Conservation (phyloP, 2,329 filamentous ascomycete genomes). For the Penicillium sp. region DNA sequence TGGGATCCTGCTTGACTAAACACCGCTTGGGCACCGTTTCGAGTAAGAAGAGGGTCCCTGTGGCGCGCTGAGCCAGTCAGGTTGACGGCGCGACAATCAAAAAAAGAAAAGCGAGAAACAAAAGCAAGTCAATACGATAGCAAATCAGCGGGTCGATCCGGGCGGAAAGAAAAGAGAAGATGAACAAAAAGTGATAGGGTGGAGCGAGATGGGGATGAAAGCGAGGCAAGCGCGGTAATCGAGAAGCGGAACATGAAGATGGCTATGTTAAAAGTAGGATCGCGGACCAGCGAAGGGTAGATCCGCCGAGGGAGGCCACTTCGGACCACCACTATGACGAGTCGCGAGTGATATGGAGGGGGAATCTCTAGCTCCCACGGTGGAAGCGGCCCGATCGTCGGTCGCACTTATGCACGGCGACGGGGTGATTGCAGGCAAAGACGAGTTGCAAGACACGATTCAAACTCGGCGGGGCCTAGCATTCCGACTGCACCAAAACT, state of each 20-base stretch:
- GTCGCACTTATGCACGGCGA: slow-evolving; percentile 35
- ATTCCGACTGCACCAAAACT: slow-evolving; percentile 13
- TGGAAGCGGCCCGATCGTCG: slow-evolving; percentile 25
- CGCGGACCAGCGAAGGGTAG: slow-evolving; percentile 15
- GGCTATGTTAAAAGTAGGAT: slow-evolving; percentile 15
- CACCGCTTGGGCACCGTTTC: slow-evolving; percentile 11
- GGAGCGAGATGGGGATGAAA: not conserved
- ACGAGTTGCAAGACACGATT: slow-evolving; percentile 11
- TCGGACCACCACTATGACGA: not conserved
- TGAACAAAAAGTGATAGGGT: slow-evolving; percentile 7
- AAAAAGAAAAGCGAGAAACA: slow-evolving; percentile 6
- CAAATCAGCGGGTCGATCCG: slow-evolving; percentile 15
- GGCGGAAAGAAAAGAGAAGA: not conserved
- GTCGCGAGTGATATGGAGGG: not conserved
- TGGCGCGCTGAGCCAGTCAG: slow-evolving; percentile 31
- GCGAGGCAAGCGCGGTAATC: slow-evolving; percentile 22
- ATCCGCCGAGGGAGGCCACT: slow-evolving; percentile 7
- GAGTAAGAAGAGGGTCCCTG: slow-evolving; percentile 3
- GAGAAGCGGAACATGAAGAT: slow-evolving; percentile 10
- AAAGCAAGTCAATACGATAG: slow-evolving; percentile 18
- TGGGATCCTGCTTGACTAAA: slow-evolving; percentile 14
- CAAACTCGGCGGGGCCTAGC: slow-evolving; percentile 11
- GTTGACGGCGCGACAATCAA: slow-evolving; percentile 13
- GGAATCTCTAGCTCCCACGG: slow-evolving; percentile 11
- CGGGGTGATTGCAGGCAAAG: slow-evolving; percentile 21